Base-by-base conservation (phyloP, 306 rosid genomes). In the Begonia fuchsioides region DNA sequence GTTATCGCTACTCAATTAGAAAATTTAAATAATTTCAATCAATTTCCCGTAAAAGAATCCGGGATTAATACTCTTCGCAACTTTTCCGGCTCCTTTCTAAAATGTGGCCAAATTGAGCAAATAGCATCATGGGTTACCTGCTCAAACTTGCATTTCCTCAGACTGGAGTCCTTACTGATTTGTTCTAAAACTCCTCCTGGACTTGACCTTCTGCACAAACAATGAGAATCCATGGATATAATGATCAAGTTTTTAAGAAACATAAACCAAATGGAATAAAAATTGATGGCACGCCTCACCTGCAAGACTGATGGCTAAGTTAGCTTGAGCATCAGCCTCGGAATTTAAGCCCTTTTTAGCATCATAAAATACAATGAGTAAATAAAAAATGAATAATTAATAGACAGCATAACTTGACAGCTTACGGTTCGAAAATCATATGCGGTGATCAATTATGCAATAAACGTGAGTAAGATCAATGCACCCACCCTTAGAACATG, bases 281-380 rank as follows among this genome's bases (percentile, higher is more conserved):
- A 32, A 38, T 59, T 35, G 45, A 51, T 51, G 13, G 17, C 4
- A 19, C 56, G 58, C 43, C 76, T 74, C 57, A 84, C 97, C 94
- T n/a, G 72, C 73, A 50, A 90, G 94, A 53, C 58, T 11, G 58
- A 70, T 4, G 10, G 84, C 97, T 69, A 76, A 72, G 75, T 90
- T 90, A 50, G 97, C 94, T 75, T 84, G 77, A 60, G 75, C 84
- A 59, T 90, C 97, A 15, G 95, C 97, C 32, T 81, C 97, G 3
- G 95, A 59, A 69, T 84, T 90, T 39, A 49, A 54, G 17, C 64
- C 68, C 96, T 90, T 68, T 49, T 19, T 44, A 69, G 52, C 56
- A 60, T 40, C 14, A 60, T 9, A 64, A 57, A 47, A 39, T 17
- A 59, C 49, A 68, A 58, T 32, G 51, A 66, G 49, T 62, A 26